Evolutionary conservation across 352 stramenopile species (phyloP).

Genomic region (Blastocystis sp.): DNA sequence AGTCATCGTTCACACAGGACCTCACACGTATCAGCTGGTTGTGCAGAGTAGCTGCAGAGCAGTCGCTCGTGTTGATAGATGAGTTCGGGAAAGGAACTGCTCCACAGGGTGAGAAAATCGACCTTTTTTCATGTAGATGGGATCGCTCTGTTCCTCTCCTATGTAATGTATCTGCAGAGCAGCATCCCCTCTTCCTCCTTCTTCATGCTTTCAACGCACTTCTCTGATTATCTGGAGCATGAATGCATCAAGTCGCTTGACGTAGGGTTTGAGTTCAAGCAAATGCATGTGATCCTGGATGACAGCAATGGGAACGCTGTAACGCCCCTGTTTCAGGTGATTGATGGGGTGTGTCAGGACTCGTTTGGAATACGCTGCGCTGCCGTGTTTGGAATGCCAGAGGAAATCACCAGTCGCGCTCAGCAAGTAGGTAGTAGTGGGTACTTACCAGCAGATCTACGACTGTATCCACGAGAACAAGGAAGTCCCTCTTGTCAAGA

Average conservation of each 20-base stretch:
- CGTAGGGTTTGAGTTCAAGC: background rate
- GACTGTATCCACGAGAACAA: slow-evolving; percentile 37
- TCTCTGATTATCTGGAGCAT: slow-evolving; percentile 29
- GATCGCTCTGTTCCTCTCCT: slow-evolving; percentile 31
- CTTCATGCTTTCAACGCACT: slow-evolving; percentile 47
- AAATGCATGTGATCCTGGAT: slow-evolving; percentile 52
- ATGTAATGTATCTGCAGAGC: background rate
- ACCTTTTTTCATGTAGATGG: background rate
- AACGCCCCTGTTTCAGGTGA: slow-evolving; percentile 29
- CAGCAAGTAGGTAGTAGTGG: background rate
- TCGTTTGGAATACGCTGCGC: slow-evolving; percentile 39
- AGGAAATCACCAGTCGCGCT: background rate
- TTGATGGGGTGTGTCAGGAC: slow-evolving; percentile 26
- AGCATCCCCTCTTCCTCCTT: background rate
- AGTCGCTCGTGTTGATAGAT: background rate
- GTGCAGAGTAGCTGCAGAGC: background rate
- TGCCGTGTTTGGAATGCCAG: background rate
- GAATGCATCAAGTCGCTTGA: background rate
- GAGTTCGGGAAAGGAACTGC: slow-evolving; percentile 47
- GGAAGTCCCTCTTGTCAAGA: background rate
- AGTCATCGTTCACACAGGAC: slow-evolving; percentile 51
- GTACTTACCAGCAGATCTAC: background rate
- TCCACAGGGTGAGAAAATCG: background rate
- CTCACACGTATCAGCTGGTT: slow-evolving; percentile 12
- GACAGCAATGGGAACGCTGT: background rate